Percentiles rank a stretch among this genome's conserved stretches.
These are phyloP conservation scores for Podospora didyma DNA, from an alignment of 495 filamentous ascomycete species.

Conservation along the genomic window DNA sequence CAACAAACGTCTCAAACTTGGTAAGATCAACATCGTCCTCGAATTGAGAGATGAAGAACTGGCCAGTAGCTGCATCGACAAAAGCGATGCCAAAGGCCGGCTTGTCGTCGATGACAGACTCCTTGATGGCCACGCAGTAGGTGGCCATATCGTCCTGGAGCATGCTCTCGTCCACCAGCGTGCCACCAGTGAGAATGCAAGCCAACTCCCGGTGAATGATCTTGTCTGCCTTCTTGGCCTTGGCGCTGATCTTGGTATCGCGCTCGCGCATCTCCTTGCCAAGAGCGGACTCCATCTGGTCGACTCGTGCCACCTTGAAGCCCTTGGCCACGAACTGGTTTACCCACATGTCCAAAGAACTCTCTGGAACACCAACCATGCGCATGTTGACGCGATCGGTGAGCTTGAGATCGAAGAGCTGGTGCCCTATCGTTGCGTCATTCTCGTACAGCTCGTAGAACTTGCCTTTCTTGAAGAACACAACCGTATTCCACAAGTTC, in stretches of 20 bases:
- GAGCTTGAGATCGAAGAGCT: constrained; percentile 95
- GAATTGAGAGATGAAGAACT: constrained; percentile 90
- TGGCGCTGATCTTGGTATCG: constrained; percentile 54
- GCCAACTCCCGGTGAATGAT: constrained; percentile 88
- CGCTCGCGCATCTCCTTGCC: constrained; percentile 98
- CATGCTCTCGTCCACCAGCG: constrained; percentile 93
- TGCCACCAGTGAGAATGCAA: constrained; percentile 86
- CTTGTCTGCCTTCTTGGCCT: constrained; percentile 69
- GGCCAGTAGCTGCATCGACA: constrained; percentile 92
- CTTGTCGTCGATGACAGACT: constrained; percentile 67
- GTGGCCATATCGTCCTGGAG: constrained; percentile 97
- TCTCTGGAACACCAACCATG: constrained; percentile 92
- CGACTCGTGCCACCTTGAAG: constrained; percentile 93
- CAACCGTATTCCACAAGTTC: constrained; percentile 94
- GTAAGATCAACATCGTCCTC: constrained; percentile 91
- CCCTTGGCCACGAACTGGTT: constrained; percentile 93
- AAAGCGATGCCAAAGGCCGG: constrained; percentile 90
- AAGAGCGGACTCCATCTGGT: constrained; percentile 91
- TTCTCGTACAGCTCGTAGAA: constrained; percentile 99
- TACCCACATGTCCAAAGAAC: constrained; percentile 85
- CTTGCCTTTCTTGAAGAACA: constrained; percentile 99
- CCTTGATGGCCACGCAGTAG: constrained; percentile 95
- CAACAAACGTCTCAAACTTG: constrained; percentile 96
- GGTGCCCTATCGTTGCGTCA: constrained; percentile 94
- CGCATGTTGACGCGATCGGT: constrained; percentile 99